These are phyloP conservation scores for Prunus mongolica DNA, from an alignment of 306 rosid genomes.

Conservation along the genomic window DNA sequence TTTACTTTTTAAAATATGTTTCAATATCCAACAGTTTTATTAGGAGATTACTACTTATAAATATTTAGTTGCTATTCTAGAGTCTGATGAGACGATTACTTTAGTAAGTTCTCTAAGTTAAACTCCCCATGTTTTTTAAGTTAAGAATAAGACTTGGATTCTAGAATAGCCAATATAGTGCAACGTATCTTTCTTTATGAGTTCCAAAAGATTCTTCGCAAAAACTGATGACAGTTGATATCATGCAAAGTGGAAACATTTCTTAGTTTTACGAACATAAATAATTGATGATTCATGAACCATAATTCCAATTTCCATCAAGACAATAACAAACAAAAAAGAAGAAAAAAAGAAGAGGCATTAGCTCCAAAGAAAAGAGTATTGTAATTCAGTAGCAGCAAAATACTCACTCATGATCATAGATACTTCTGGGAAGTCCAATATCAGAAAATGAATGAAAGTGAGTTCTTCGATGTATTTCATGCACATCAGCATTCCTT, in stretches of 20 bases:
- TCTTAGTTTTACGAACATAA: background rate
- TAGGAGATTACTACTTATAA: background rate
- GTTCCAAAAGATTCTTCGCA: background rate
- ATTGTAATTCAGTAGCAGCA: background rate
- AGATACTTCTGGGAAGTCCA: slow-evolving; percentile 58
- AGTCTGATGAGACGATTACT: background rate
- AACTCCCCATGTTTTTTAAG: background rate
- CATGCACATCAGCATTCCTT: slow-evolving; percentile 77
- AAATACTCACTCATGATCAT: slow-evolving; percentile 82
- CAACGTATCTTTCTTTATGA: background rate
- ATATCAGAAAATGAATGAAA: slow-evolving; percentile 53
- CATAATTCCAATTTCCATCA: background rate
- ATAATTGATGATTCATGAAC: background rate
- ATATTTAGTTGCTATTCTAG: background rate
- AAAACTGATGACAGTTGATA: background rate
- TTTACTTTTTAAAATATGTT: no score
- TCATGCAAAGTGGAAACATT: background rate
- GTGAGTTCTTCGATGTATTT: slow-evolving; percentile 69
- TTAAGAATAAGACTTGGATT: background rate
- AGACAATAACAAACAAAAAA: background rate
- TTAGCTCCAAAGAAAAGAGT: background rate
- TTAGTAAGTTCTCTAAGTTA: no score
- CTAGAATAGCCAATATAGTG: background rate
- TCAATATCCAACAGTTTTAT: background rate
- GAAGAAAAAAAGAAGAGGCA: background rate